Base-by-base conservation (phyloP, 768 basidiomycete genomes). In the Tubosaeta brunneosetosa region DNA sequence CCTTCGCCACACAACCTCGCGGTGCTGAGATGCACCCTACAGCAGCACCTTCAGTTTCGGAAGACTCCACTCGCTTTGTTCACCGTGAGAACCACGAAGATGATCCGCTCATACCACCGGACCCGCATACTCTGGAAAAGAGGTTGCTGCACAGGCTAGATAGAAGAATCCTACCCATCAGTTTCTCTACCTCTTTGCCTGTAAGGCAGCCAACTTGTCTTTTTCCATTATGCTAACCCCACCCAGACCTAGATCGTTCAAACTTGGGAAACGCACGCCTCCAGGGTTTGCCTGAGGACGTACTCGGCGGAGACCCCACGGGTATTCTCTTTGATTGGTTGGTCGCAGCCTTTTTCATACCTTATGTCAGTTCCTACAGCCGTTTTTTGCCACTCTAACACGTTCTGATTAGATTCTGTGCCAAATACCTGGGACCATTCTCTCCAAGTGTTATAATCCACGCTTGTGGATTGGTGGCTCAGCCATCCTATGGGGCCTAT, bases 251-350 rank as follows among this genome's bases (percentile, higher is more conserved):
- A 44, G 89, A 91, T 66, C 80, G 90, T 49, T 83, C 85, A 1
- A 90, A 90, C 63, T 63, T 90, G 38, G 89, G 88, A 14, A 91
- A 91, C 63, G 89, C 89, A 43, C 78, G 88, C 46, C 71, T 90
- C 37, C 86, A 86, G 69, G 84, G 86, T 10, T 69, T 91, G 12
- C 78, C 84, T 3, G 64, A 79, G 36, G 85, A 90, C 53, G 70
- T 74, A 11, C 79, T 91, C 12, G 76, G 76, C 12, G 86, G 87
- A 8, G 88, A 90, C 60, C 77, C 78, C 7, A 83, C 81, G 0
- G 87, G 88, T 1, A 56, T 74, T 19, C 72, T 82, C n/a, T 90
- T 87, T 61, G 87, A 87, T 63, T 89, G 86, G 88, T 68, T 88
- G 41, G 86, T 84, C 52, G 84, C 87, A 1, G 75, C 77, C 8